Evolutionary conservation across 306 rosid genomes (phyloP).

Genomic region (Trifolium fragiferum): DNA sequence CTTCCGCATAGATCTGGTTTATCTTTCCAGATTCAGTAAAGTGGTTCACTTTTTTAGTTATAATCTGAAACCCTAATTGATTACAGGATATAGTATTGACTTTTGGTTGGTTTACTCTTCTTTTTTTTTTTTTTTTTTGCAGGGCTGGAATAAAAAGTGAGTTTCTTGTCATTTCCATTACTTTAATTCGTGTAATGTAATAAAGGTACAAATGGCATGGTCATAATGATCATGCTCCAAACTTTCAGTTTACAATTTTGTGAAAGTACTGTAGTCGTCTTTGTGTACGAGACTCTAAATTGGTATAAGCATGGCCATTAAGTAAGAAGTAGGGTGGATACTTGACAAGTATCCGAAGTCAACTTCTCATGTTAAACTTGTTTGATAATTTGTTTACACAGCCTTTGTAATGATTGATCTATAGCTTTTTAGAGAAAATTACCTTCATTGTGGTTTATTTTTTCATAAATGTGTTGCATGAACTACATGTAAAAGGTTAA

Average conservation of each 20-base stretch:
- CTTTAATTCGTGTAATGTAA: conserved; percentile 32
- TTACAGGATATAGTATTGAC: conserved; percentile 38
- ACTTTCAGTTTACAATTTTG: conserved; percentile 24
- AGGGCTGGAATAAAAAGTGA: conserved; percentile 99
- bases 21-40: conserved; percentile 14
- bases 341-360: not conserved
- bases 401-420: conserved; percentile 34
- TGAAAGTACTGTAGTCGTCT: conserved; percentile 21
- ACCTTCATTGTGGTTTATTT: conserved; percentile 20
- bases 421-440: conserved; percentile 22
- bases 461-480: conserved; percentile 15
- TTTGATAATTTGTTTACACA: conserved; percentile 12
- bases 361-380: conserved; percentile 40
- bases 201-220: conserved; percentile 24
- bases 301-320: conserved; percentile 1
- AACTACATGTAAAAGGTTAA: conserved; percentile 48
- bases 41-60: conserved; percentile 26
- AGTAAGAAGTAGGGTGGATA: conserved; percentile 27
- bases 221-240: conserved; percentile 11
- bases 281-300: conserved; percentile 15
- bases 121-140: conserved; percentile 62
- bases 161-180: conserved; percentile 46
- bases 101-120: conserved; percentile 22
- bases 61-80: conserved; percentile 31
- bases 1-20: conserved; percentile 10